Percentiles rank a stretch among this genome's conserved stretches.
phyloP scores from a whole-genome alignment of 73 alveolate genomes.

The Vitrella brassicaformis region DNA sequence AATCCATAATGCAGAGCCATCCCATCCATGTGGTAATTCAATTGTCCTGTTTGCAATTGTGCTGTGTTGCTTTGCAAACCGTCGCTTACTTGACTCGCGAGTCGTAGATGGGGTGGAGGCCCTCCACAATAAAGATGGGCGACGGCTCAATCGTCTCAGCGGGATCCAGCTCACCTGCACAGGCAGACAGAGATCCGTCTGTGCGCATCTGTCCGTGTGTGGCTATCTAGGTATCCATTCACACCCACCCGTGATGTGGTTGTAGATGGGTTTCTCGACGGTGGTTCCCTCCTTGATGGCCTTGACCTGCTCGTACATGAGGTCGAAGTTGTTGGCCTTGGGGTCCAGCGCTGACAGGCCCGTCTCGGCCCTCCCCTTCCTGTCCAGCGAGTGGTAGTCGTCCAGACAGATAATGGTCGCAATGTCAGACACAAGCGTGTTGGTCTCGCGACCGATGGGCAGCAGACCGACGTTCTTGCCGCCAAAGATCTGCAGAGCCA shows the following conservation, averaged over 20 bases:
- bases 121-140: conserved; percentile 26
- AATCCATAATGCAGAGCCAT: no score
- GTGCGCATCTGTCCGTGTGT: no score
- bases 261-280: conserved; percentile 35
- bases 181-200: neutral
- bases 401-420: conserved; percentile 17
- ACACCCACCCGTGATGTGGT: conserved; percentile 30
- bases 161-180: conserved; percentile 6
- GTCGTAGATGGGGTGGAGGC: conserved; percentile 35
- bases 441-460: no score
- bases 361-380: neutral
- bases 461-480: no score
- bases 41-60: no score
- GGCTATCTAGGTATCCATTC: no score
- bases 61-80: no score
- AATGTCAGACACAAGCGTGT: neutral
- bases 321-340: conserved; percentile 22
- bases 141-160: conserved; percentile 30
- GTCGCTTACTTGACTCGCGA: neutral
- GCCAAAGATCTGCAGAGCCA: no score
- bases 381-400: conserved; percentile 29
- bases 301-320: conserved; percentile 29
- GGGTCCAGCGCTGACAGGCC: conserved; percentile 30
- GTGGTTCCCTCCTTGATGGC: conserved; percentile 14
- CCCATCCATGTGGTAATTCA: no score